Conservation (phyloP, 192 early-diverging fungal genomes). For the Dissophora ornata region DNA sequence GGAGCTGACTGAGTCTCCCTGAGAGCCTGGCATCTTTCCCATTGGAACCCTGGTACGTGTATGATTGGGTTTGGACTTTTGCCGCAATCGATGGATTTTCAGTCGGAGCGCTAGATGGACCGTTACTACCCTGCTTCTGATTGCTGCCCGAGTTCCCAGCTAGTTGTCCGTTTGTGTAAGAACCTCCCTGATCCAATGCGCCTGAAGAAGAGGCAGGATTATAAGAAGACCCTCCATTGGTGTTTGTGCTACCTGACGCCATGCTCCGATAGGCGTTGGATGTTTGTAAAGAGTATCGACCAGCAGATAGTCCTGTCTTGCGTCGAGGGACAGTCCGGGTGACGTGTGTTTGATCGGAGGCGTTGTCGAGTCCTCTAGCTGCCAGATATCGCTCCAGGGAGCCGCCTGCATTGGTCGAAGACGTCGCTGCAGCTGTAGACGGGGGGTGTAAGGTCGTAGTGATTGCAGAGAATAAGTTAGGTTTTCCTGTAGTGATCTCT, state of each 20-base stretch:
- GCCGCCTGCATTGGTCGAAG: not conserved
- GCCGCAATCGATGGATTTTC: conserved; percentile 1
- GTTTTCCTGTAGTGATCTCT: not conserved
- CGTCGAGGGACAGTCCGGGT: conserved; percentile 23
- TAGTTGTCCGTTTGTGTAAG: not conserved
- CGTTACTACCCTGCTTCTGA: too few relatives aligned
- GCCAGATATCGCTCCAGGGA: conserved; percentile 4
- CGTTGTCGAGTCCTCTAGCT: not conserved
- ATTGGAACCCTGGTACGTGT: not conserved
- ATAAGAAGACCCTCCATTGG: not conserved
- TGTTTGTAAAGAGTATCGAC: conserved; percentile 30
- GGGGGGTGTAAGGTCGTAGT: not conserved
- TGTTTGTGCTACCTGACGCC: not conserved
- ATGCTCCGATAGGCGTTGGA: not conserved
- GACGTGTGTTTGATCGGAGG: not conserved
- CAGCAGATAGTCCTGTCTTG: conserved; percentile 28
- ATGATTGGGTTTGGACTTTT: conserved; percentile 12
- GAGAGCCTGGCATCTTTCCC: conserved; percentile 33
- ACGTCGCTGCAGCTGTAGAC: not conserved
- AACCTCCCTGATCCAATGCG: not conserved
- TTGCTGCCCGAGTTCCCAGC: not conserved
- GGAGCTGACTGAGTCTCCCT: conserved; percentile 12
- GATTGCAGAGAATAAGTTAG: not conserved
- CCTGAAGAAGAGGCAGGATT: not conserved
- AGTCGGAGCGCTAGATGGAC: not conserved